Base-by-base conservation (phyloP, 1,284 basidiomycete genomes). In the Puccinia coronata region DNA sequence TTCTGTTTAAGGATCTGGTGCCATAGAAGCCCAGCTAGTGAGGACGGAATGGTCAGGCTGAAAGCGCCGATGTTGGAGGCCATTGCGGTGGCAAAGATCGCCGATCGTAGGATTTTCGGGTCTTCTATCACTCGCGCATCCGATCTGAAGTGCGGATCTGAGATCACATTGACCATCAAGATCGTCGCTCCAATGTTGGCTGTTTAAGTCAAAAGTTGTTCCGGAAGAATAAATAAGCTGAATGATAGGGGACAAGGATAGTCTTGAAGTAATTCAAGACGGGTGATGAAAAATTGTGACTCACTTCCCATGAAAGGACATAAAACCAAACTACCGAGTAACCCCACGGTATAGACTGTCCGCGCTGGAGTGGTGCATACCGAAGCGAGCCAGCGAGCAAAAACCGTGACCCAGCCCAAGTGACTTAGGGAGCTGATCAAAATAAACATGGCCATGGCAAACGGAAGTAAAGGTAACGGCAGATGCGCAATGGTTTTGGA, bases 371-470 rank as follows among this genome's bases (percentile, higher is more conserved):
- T 53, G 0, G 89, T 84, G 8, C 88, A 87, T 14, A 86, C 85
- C 53, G 83, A 18, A 87, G 89, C 34, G 88, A 91, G 76, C 92
- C 95, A 96, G 6, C 85, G 84, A 0, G 91, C 91, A 85, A 97
- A 96, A 25, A 97, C 89, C 36, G 91, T 88, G 36, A 98, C 94
- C 94, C 96, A 98, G n/a, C 95, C 95, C 76, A 92, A 91, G 81
- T 91, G 89, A 5, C 91, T 89, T 11, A 98, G 89, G 0, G 90
- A 92, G 85, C 96, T 92, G 77, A 97, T 94, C 69, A 98, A 90
- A 84, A 98, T 94, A 87, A 98, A 98, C 88, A 97, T 95, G 6
- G 92, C 92, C 86, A 98, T 95, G 0, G 95, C 93, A 85, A 98
- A 98, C 0, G 95, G 95, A 14, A 98, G 88, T 9, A 98, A 90